Percentiles rank a stretch among this genome's conserved stretches.
phyloP scores from a whole-genome alignment of 2,329 filamentous ascomycete species.

The Polytolypa hystricis region DNA sequence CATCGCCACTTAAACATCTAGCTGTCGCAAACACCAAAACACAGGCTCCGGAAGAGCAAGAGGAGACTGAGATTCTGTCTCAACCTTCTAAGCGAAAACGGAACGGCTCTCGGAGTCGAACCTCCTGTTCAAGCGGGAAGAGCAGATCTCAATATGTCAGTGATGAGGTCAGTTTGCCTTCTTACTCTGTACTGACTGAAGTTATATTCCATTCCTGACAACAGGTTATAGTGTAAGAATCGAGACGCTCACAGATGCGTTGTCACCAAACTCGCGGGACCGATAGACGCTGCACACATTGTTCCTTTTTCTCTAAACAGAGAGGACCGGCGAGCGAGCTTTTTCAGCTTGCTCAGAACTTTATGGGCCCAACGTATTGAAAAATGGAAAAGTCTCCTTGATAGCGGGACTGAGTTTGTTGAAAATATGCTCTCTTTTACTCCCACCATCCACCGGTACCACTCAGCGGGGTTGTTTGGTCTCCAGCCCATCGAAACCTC shows the following conservation, averaged over 20 bases:
- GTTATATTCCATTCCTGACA: not conserved
- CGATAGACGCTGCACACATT: not conserved
- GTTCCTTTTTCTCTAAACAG: not conserved
- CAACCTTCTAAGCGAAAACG: constrained; percentile 1
- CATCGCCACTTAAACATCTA: not conserved
- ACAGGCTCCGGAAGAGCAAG: not conserved
- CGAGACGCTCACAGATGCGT: not conserved
- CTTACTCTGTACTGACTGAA: not conserved
- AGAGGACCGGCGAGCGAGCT: not conserved
- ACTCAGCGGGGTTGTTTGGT: not conserved
- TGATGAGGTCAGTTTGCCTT: not conserved
- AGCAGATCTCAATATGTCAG: not conserved
- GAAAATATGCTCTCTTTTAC: constrained; percentile 2
- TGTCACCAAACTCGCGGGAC: not conserved
- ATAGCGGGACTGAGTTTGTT: not conserved
- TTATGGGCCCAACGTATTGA: not conserved
- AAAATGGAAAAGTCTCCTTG: not conserved
- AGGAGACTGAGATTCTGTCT: not conserved
- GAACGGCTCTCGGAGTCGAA: not conserved
- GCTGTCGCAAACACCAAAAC: not conserved
- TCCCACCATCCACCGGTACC: not conserved
- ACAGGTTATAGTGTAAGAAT: not conserved
- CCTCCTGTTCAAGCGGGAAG: not conserved
- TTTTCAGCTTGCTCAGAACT: not conserved
- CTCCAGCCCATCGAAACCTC: constrained; percentile 2